Percentiles rank a stretch among this genome's conserved stretches.
Conservation (phyloP, 2,329 filamentous ascomycete genomes). For the Nectriaceae sp. region DNA sequence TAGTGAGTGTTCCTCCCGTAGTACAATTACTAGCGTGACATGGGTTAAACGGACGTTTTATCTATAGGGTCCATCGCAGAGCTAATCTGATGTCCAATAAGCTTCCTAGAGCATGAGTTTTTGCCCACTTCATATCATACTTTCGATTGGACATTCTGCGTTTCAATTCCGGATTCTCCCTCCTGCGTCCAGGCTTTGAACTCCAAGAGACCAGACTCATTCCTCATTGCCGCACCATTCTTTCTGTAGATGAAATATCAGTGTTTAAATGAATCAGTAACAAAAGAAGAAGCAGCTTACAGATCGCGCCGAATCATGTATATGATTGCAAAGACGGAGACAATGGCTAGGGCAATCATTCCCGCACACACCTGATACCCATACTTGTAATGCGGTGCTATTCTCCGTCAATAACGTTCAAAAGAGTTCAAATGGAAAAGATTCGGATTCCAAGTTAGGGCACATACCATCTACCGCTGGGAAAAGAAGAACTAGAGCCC, state of each 20-base stretch:
- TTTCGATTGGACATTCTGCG: too few species aligned
- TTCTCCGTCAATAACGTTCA: not conserved
- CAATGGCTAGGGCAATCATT: conserved; percentile 9
- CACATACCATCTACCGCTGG: conserved; percentile 10
- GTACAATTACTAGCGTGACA: too few species aligned
- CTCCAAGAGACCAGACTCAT: conserved; percentile 11
- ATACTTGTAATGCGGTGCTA: conserved; percentile 11
- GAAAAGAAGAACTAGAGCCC: conserved; percentile 12
- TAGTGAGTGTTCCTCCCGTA: too few species aligned
- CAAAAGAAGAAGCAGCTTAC: conserved; percentile 2
- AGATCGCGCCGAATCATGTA: conserved; percentile 9
- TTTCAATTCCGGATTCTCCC: not conserved
- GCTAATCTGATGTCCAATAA: too few species aligned
- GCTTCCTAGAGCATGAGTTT: too few species aligned
- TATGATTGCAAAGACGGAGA: conserved; percentile 7
- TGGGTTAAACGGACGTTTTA: too few species aligned
- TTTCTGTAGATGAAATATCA: conserved; percentile 1
- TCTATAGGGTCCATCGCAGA: too few species aligned
- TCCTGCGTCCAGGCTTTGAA: conserved; percentile 12
- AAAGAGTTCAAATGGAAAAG: not conserved
- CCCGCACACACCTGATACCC: conserved; percentile 11
- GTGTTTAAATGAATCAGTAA: not conserved
- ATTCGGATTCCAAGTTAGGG: not conserved
- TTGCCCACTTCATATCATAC: too few species aligned
- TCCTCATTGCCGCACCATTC: conserved; percentile 7